Base-by-base conservation (phyloP, 257 asterid species). In the Henckelia pumila region DNA sequence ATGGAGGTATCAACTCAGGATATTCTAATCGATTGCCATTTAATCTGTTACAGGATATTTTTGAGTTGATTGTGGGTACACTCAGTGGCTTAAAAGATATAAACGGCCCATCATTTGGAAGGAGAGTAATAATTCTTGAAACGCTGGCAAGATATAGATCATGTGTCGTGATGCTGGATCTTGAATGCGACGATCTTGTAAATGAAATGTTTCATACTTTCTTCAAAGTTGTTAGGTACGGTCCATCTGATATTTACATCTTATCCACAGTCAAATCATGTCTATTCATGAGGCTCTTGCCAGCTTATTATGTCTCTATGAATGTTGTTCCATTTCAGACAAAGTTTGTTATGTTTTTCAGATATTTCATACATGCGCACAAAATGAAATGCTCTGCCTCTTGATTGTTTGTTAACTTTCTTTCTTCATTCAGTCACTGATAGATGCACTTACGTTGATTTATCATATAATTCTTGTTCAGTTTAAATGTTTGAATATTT, bases 81-180 rank as follows among this genome's bases (percentile, higher is more conserved):
- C 84, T 94, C 83, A 85, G 79, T 72, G 99, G 97, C 75, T 82
- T 94, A 79, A 85, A 86, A 61, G 96, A 94, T 73, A 81, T 78
- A 47, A 82, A 72, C 33, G 77, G 88, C 76, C 93, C 98, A 63
- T 73, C 86, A 75, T 94, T 91, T 75, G 97, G 87, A 74, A 87
- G 94, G 82, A 94, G 96, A 82, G 92, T 94, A 75, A 86, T 86
- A 76, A 89, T 91, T 75, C 82, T 91, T 82, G 99, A 94, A 77
- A 91, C 96, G 50, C 58, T 94, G 81, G 99, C 99, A 75, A 83
- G 87, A 86, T 94, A 91, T 74, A 89, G 95, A 80, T 91, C 97
- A 4, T 94, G 93, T 73, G 95, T 94, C 25, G 96, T 91, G 79
- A 91, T 94, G 96, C 88, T 94, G 85, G 98, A 94, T 81, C 98